Evolutionary conservation across 306 rosid species (phyloP), one percentile per base, ranked within the genome.

Genomic region (Luffa acutangula): DNA sequence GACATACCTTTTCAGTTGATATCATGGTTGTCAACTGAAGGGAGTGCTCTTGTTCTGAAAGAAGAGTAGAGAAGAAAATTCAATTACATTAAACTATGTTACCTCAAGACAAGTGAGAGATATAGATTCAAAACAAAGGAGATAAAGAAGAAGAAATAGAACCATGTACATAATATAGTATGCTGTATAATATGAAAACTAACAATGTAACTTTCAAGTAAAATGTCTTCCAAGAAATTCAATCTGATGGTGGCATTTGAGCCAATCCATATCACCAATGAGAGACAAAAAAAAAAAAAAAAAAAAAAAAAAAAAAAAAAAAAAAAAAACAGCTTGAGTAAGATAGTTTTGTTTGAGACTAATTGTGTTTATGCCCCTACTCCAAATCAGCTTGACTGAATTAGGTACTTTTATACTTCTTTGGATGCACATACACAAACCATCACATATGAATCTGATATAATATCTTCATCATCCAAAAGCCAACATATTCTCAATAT

Each of bases 1-100:
- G 52, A 64, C 77, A 70, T 88, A 88, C 97, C 98, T 86, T 90
- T 81, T 90, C 96, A 6, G 83, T 82, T 43, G 90, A 79, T 51
- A 74, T 49, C 79, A 82, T 62, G 59, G 84, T 92, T 20, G 84
- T 69, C 84, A 89, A 80, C 80, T 80, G 86, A 65, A 72, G 43
- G 81, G 87, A 82, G 66, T 42, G 83, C 76, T 85, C 89, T 78
- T 83, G 84, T 82, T 88, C 97, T 91, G 88, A 49, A 66, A 80
- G 57, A 31, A 87, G 77, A 60, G 53, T 25, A 36, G 80, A 57
- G 72, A 62, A 85, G 51, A 80, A 80, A 82, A n/a, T 74, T 75
- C 62, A 67, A 83, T 56, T 21, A 12, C n/a, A 70, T n/a, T 34
- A 69, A 42, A 11, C 75, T 43, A n/a, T 69, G 75, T 21, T n/a